Base-by-base conservation (phyloP, 495 filamentous ascomycete species). In the Hypoxylon lienhwacheense region DNA sequence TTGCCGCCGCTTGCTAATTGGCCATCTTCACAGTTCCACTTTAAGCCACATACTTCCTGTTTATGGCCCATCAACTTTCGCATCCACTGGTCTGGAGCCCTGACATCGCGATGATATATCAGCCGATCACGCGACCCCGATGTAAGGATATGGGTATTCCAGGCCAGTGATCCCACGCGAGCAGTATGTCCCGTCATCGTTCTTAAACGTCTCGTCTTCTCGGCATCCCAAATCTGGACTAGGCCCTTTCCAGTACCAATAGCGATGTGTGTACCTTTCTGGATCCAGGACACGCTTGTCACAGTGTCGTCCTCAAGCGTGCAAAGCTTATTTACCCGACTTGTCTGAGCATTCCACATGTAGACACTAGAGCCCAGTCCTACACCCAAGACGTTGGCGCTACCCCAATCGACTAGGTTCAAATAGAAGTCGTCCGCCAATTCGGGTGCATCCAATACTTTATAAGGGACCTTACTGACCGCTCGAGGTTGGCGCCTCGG, bases 381-480 rank as follows among this genome's bases (percentile, higher is more conserved):
- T 21, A 98, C 93, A 10, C 90, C 95, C 5, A 98, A 72, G 16
- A 96, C 83, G 70, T 97, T 93, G 56, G 85, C 89, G 60, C 87
- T 92, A n/a, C 95, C 93, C 93, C 93, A 98, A 60, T 98, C 93
- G 1, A 98, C 91, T 19, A 98, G 71, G 61, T 98, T 98, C 22
- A 98, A 73, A 61, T 98, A 98, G 68, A 97, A 98, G 67, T 98
- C 95, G 61, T 98, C 93, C 20, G 91, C 91, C 11, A 98, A 70
- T 54, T 97, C 93, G 10, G 93, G 93, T 0, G 95, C 93, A 77
- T 98, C 93, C 3, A 98, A 77, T 5, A 98, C 93, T 69, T 97
- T 98, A 75, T 91, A 97, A 0, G 93, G 93, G 0, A 97, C 91
- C 69, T 97, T 97, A 68, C 86, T 89, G 16, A 98, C 90, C 6